Base-by-base conservation (phyloP, 495 filamentous ascomycete genomes). In the Lasiosphaeriaceae sp. region DNA sequence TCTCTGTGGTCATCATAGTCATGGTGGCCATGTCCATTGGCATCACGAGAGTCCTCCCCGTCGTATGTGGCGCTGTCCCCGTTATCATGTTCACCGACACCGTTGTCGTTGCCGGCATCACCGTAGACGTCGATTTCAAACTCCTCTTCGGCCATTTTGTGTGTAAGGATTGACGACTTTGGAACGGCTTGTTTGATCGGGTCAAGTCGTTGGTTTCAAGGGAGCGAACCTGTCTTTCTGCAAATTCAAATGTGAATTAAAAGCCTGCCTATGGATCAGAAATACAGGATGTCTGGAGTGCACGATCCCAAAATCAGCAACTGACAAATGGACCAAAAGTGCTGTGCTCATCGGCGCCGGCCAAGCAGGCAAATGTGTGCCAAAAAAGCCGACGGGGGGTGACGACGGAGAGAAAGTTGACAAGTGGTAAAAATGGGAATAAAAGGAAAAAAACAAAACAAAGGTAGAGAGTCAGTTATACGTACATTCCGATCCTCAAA, bases 81-180 rank as follows among this genome's bases (percentile, higher is more conserved):
- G 31, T 76, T 70, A 56, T 80, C 79, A 51, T 86, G 64, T 4
- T 57, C 59, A 31, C 75, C 70, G 48, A 76, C 71, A 50, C 69
- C 66, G 17, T 77, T 71, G 55, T 81, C 78, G 54, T 86, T 86
- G 67, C 92, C 89, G 57, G 89, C 44, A 69, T 97, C 92, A 59
- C 90, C 93, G 71, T 96, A 97, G 74, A 97, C 92, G 71, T 97
- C 95, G 80, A 97, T 96, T 70, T 97, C 94, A 80, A 97, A 97
- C 66, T 96, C 92, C 73, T 94, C 91, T 71, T 97, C 94, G 60
- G 70, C 69, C 71, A 74, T 74, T 47, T 7, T 65, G 55, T 9
- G 9, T n/a, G 22, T 37, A 29, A 46, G 14, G 1, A 9, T 37
- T 37, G 39, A 43, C 16, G 19, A 20, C 44, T 21, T 56, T 43